Percentiles rank a stretch among this genome's conserved stretches.
phyloP scores from a whole-genome alignment of 371 early-diverging fungal species.

The Thermomucor indicae-seudaticae region DNA sequence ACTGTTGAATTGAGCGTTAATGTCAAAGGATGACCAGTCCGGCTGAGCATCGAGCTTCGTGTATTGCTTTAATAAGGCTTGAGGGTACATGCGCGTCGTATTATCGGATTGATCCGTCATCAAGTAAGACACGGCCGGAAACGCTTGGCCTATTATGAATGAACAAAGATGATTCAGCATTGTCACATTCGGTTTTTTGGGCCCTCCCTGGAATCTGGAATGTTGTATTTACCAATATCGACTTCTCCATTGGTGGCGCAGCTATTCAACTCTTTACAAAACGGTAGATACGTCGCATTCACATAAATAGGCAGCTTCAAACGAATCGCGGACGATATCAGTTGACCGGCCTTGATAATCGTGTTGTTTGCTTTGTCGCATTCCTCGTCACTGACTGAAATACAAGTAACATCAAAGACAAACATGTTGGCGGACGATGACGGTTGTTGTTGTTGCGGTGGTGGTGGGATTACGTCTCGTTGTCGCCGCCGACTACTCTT shows the following conservation, averaged over 20 bases:
- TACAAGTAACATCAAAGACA: conserved; percentile 10
- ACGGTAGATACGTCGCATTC: conserved; percentile 50
- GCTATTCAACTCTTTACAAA: conserved; percentile 36
- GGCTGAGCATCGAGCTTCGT: conserved; percentile 23
- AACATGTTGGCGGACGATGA: too few species aligned
- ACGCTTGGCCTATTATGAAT: conserved; percentile 21
- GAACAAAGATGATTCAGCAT: not conserved
- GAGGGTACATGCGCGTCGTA: conserved; percentile 57
- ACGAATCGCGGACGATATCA: conserved; percentile 31
- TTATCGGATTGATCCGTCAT: conserved; percentile 37
- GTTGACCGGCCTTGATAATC: conserved; percentile 24
- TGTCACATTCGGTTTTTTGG: not conserved
- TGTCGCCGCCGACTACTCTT: too few species aligned
- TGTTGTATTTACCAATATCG: conserved; percentile 25
- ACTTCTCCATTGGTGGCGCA: conserved; percentile 21
- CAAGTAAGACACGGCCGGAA: conserved; percentile 42
- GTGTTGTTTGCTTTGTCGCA: conserved; percentile 26
- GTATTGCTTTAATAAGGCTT: conserved; percentile 60
- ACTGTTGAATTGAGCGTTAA: conserved; percentile 60
- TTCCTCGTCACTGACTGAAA: not conserved
- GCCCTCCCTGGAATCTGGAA: not conserved
- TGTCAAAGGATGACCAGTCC: conserved; percentile 41
- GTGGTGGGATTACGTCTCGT: too few species aligned
- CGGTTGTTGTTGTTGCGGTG: too few species aligned
- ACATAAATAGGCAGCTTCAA: conserved; percentile 44